These are phyloP conservation scores for Mycena capillaripes DNA, from an alignment of 768 basidiomycete genomes.

Conservation along the genomic window DNA sequence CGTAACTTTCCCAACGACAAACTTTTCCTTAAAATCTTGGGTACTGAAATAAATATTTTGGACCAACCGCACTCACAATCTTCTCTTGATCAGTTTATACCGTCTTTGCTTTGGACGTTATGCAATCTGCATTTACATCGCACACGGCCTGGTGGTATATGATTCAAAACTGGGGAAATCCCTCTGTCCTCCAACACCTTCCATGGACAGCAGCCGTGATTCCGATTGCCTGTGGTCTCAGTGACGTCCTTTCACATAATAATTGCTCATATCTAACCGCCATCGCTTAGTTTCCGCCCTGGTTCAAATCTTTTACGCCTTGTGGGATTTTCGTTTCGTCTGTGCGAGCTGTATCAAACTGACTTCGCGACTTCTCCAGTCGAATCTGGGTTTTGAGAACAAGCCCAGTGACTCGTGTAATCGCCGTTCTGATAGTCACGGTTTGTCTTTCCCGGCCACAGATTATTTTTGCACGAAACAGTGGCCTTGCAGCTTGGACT, in stretches of 20 bases:
- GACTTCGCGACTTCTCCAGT: background rate
- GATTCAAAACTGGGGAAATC: constrained; percentile 20
- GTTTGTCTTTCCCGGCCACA: no score
- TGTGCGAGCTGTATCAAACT: no score
- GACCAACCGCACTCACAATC: no score
- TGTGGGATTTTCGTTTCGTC: background rate
- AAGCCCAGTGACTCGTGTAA: background rate
- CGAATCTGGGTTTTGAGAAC: constrained; percentile 1
- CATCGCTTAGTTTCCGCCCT: background rate
- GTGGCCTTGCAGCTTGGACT: no score
- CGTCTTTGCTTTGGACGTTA: constrained; percentile 3
- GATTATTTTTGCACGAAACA: no score
- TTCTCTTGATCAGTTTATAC: background rate
- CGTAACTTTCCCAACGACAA: constrained; percentile 1
- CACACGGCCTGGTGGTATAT: constrained; percentile 25
- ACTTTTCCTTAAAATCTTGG: background rate
- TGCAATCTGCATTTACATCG: constrained; percentile 18
- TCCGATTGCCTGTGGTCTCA: constrained; percentile 18
- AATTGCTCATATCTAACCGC: no score
- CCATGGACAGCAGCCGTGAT: background rate
- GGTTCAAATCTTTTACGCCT: constrained; percentile 23
- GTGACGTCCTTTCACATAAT: background rate
- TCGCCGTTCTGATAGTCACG: no score
- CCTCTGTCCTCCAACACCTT: background rate
- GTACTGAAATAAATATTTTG: background rate